phyloP scores from a whole-genome alignment of 495 filamentous ascomycete genomes.

The Penicillium fimorum region DNA sequence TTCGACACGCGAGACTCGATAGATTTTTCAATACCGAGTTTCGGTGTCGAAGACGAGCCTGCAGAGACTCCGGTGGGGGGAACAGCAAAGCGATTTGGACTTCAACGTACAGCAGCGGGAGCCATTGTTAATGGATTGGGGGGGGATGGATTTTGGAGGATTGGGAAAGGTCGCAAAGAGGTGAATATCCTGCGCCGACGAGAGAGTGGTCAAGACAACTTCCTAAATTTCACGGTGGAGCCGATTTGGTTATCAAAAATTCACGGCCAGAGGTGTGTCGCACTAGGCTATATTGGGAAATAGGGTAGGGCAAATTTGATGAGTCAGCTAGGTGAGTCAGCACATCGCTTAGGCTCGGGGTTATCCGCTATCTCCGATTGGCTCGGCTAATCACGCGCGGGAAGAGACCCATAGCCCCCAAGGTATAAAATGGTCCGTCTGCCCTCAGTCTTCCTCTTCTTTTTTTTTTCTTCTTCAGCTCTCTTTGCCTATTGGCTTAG shows the following conservation, averaged over 20 bases:
- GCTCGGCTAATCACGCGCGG: constrained; percentile 19
- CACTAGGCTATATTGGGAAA: constrained; percentile 28
- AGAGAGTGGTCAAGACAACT: constrained; percentile 31
- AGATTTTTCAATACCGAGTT: constrained; percentile 29
- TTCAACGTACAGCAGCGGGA: constrained; percentile 70
- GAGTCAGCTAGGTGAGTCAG: not conserved
- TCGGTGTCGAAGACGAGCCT: constrained; percentile 8
- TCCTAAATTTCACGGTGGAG: constrained; percentile 32
- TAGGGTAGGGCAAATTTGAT: constrained; percentile 28
- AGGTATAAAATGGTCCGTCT: constrained; percentile 33
- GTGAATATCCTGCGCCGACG: constrained; percentile 58
- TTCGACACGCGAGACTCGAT: constrained; percentile 16
- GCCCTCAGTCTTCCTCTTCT: constrained; percentile 35
- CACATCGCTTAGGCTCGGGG: not conserved
- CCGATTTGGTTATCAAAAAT: constrained; percentile 22
- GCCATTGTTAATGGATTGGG: constrained; percentile 48
- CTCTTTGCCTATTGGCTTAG: constrained; percentile 65
- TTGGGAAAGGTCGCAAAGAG: constrained; percentile 55
- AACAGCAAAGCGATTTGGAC: constrained; percentile 86
- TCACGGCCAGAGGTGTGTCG: constrained; percentile 23
- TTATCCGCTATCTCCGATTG: constrained; percentile 13
- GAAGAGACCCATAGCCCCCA: constrained; percentile 7
- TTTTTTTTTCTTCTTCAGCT: constrained; percentile 54
- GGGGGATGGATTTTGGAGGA: constrained; percentile 20
- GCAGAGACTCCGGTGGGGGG: constrained; percentile 30